A percentile compares a stretch with the other conserved stretches of the same genome.
phyloP scores from a whole-genome alignment of 179 eudicot species.

The Pouteria campechiana region DNA sequence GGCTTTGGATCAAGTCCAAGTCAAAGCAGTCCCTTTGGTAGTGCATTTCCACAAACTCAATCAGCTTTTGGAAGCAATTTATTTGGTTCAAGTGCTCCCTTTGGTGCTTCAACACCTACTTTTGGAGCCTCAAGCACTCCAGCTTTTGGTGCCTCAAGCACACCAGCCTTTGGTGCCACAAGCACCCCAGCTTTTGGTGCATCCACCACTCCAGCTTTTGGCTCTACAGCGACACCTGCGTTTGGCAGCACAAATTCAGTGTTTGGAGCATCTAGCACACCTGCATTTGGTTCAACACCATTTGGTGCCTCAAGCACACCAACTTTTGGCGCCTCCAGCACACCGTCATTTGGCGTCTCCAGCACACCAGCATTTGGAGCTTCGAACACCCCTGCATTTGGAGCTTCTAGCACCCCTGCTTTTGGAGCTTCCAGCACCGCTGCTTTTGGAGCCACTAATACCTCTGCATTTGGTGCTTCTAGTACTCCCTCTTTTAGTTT shows the following conservation, averaged over 20 bases:
- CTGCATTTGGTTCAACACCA: constrained; percentile 40
- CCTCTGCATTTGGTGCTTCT: constrained; percentile 48
- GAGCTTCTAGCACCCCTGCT: constrained; percentile 28
- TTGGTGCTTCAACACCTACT: constrained; percentile 65
- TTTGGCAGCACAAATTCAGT: constrained; percentile 55
- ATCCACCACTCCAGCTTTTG: constrained; percentile 39
- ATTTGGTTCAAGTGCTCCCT: constrained; percentile 63
- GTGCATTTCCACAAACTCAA: constrained; percentile 79
- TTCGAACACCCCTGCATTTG: constrained; percentile 46
- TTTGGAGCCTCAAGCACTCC: constrained; percentile 59
- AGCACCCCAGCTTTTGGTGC: constrained; percentile 52
- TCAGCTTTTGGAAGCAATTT: constrained; percentile 75
- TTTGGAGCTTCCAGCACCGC: constrained; percentile 45
- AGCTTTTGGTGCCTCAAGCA: constrained; percentile 44
- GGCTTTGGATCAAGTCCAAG: constrained; percentile 65
- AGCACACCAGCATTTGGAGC: constrained; percentile 36
- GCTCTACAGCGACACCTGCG: constrained; percentile 31
- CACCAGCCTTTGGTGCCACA: constrained; percentile 66
- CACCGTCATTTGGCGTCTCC: constrained; percentile 26
- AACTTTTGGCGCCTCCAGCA: constrained; percentile 28
- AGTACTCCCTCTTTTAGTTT: constrained; percentile 38
- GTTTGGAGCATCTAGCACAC: constrained; percentile 49
- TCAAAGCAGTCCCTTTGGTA: constrained; percentile 80
- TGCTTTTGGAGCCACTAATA: constrained; percentile 12
- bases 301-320: constrained; percentile 21